Conservation (phyloP, 2,329 filamentous ascomycete species). For the Aspergillus ibericus region DNA sequence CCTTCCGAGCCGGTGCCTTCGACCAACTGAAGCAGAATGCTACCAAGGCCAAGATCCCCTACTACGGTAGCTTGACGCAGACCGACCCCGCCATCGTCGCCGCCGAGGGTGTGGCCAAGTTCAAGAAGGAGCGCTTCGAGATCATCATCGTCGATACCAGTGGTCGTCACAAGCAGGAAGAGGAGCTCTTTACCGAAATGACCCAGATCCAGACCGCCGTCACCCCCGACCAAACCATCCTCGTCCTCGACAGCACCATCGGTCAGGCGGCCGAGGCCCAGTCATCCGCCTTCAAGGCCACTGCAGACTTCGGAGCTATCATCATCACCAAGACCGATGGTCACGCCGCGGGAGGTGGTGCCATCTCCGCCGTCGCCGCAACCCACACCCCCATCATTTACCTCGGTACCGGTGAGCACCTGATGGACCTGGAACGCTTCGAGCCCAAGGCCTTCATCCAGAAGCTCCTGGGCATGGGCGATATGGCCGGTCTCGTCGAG, state of each 20-base stretch:
- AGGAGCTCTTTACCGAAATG: constrained; percentile 96
- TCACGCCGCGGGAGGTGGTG: constrained; percentile 90
- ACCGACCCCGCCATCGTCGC: constrained; percentile 93
- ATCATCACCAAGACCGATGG: constrained; percentile 99
- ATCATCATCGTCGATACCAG: constrained; percentile 98
- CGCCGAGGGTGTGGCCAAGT: constrained; percentile 94
- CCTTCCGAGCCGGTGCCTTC: constrained; percentile 96
- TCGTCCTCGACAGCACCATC: constrained; percentile 95
- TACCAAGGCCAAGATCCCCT: constrained; percentile 97
- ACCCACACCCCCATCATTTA: constrained; percentile 97
- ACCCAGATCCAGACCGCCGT: constrained; percentile 91
- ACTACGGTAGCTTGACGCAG: constrained; percentile 95
- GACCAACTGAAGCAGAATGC: constrained; percentile 99
- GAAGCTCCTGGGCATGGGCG: constrained; percentile 94
- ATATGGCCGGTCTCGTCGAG: constrained; percentile 91
- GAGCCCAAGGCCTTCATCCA: constrained; percentile 89
- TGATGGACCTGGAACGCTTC: constrained; percentile 91
- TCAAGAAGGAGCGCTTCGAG: constrained; percentile 98
- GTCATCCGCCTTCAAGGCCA: constrained; percentile 94
- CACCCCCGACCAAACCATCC: constrained; percentile 91
- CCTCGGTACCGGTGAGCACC: constrained; percentile 95
- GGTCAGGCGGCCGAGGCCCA: constrained; percentile 95
- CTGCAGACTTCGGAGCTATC: constrained; percentile 94
- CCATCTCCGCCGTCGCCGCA: constrained; percentile 94
- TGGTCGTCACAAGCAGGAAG: constrained; percentile 90